Percentiles rank a stretch among this genome's conserved stretches.
These are phyloP conservation scores for Sherardia arvensis DNA, from an alignment of 257 asterid species.

Conservation along the genomic window DNA sequence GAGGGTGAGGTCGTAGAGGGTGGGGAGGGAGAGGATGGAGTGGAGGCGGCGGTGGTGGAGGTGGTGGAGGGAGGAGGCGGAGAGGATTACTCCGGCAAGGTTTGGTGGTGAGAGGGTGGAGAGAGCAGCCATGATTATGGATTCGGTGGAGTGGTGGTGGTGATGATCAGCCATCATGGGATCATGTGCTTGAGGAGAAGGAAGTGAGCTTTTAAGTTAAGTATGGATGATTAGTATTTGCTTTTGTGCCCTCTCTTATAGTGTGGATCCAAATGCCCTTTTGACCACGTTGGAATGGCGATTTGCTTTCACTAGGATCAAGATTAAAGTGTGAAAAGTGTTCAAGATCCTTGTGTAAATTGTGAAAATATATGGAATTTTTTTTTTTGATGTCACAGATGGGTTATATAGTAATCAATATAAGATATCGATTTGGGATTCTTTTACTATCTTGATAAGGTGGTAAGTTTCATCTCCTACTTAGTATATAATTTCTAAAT, in stretches of 20 bases:
- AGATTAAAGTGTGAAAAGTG: no score
- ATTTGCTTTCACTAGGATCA: background rate
- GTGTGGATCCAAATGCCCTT: background rate
- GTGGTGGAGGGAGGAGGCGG: constrained; percentile 59
- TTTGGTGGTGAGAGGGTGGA: constrained; percentile 47
- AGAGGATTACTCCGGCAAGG: constrained; percentile 47
- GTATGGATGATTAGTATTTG: background rate
- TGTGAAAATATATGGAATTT: no score
- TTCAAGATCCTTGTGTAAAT: no score
- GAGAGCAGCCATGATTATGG: constrained; percentile 56
- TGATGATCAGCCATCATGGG: constrained; percentile 31
- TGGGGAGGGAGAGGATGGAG: constrained; percentile 59
- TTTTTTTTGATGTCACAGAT: no score
- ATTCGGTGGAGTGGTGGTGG: constrained; percentile 25
- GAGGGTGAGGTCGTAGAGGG: constrained; percentile 63
- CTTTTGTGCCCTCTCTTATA: constrained; percentile 14
- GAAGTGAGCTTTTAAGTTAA: background rate
- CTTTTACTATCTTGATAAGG: no score
- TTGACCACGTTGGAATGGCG: constrained; percentile 3
- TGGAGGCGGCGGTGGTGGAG: constrained; percentile 56
- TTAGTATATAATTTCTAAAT: no score
- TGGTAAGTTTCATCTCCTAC: no score
- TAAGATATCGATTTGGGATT: no score
- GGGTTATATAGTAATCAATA: no score
- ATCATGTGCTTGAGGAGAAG: constrained; percentile 18